Conservation (phyloP, 2,329 filamentous ascomycete genomes). For the Chrysosporium queenslandicum region DNA sequence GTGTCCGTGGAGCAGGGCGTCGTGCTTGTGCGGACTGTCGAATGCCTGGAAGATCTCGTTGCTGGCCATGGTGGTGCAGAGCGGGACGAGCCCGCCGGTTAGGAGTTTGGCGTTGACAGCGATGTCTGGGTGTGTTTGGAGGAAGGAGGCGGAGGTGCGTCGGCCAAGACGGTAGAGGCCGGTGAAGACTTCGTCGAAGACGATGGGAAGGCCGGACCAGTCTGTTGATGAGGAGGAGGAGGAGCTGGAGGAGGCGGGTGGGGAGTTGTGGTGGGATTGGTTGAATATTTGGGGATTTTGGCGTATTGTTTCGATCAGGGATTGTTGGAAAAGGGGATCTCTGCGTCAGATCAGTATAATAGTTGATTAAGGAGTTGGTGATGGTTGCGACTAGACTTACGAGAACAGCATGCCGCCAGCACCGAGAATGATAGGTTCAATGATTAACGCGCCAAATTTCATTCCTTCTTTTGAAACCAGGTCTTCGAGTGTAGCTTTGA, state of each 20-base stretch:
- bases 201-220: slow-evolving; percentile 66
- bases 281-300: slow-evolving; percentile 47
- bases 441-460: slow-evolving; percentile 65
- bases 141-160: slow-evolving; percentile 59
- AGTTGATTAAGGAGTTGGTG: neutral
- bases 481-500: slow-evolving; percentile 44
- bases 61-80: slow-evolving; percentile 66
- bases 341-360: slow-evolving; percentile 32
- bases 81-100: slow-evolving; percentile 67
- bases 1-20: slow-evolving; percentile 72
- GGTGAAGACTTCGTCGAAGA: slow-evolving; percentile 84
- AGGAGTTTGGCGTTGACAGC: slow-evolving; percentile 74
- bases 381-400: slow-evolving; percentile 37
- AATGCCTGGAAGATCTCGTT: slow-evolving; percentile 64
- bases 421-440: slow-evolving; percentile 71
- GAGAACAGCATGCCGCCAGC: slow-evolving; percentile 77
- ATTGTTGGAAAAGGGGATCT: slow-evolving; percentile 70
- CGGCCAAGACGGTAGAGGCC: slow-evolving; percentile 72
- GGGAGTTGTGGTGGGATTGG: neutral
- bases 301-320: slow-evolving; percentile 58
- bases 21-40: slow-evolving; percentile 59
- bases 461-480: slow-evolving; percentile 47
- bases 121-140: slow-evolving; percentile 60
- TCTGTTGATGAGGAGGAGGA: slow-evolving; percentile 18
- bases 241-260: slow-evolving; percentile 19